phyloP scores from a whole-genome alignment of 2,329 filamentous ascomycete species.

The Fusarium multiceps region DNA sequence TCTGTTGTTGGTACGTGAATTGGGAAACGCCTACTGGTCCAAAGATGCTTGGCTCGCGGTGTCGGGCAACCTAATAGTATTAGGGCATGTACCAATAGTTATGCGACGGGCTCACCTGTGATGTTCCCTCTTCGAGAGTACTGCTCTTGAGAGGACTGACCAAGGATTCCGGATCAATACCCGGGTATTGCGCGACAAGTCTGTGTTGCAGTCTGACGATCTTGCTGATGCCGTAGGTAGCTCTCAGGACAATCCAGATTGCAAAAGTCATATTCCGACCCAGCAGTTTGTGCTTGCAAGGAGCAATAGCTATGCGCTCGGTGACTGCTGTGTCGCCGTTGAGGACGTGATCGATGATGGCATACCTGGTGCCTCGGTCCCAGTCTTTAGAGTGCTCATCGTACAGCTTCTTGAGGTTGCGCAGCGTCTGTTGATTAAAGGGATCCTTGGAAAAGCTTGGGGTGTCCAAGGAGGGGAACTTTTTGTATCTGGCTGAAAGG shows the following conservation, averaged over 20 bases:
- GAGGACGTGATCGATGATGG: not conserved
- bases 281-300: conserved; percentile 2
- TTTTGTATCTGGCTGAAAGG: not conserved
- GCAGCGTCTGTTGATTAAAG: not conserved
- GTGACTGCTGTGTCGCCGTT: not conserved
- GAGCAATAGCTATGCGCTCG: not conserved
- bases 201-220: not conserved
- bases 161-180: not conserved
- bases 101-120: not conserved
- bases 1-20: not conserved
- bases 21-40: not conserved
- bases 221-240: not conserved
- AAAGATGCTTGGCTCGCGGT: not conserved
- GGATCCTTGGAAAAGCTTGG: not conserved
- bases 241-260: not conserved
- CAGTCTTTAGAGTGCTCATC: not conserved
- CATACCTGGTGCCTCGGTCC: not conserved
- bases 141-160: not conserved
- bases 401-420: not conserved
- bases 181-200: not conserved
- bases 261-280: not conserved
- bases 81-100: not conserved
- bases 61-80: not conserved
- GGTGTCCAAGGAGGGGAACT: not conserved
- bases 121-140: not conserved